phyloP scores from a whole-genome alignment of 768 basidiomycete species.

The Phylloporus arenicola region DNA sequence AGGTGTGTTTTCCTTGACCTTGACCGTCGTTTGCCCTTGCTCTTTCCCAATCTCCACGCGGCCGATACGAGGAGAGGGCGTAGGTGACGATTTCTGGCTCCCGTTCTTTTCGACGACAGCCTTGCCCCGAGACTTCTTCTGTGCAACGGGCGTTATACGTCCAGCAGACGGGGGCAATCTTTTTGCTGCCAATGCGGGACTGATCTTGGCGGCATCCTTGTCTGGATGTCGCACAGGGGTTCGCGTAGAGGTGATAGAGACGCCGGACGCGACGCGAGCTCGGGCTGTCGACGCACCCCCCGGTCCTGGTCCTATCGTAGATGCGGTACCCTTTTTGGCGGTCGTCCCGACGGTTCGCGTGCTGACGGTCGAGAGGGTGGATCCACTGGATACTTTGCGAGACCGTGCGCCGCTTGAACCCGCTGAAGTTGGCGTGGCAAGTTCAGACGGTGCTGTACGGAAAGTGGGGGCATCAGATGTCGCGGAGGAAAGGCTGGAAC shows the following conservation, averaged over 20 bases:
- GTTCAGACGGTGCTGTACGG: constrained; percentile 28
- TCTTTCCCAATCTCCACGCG: constrained; percentile 18
- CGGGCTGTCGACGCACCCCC: constrained; percentile 9
- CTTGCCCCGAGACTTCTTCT: constrained; percentile 16
- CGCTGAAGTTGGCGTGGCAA: constrained; percentile 26
- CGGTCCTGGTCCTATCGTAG: constrained; percentile 5
- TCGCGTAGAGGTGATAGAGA: constrained; percentile 24
- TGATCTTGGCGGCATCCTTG: constrained; percentile 18
- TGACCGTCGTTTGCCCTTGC: constrained; percentile 36
- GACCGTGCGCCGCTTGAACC: constrained; percentile 22
- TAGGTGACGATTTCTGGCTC: constrained; percentile 9
- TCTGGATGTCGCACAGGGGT: constrained; percentile 21
- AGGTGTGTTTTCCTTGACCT: constrained; percentile 15
- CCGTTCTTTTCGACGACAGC: constrained; percentile 12
- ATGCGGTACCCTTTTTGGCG: constrained; percentile 8
- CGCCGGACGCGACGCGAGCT: constrained; percentile 24
- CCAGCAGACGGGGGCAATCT: constrained; percentile 18
- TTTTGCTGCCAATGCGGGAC: constrained; percentile 17
- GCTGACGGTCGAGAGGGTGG: constrained; percentile 28
- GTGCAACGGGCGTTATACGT: constrained; percentile 19
- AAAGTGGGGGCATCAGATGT: constrained; percentile 27
- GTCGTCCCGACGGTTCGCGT: constrained; percentile 29
- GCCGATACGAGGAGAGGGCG: constrained; percentile 14
- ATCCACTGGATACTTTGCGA: constrained; percentile 27
- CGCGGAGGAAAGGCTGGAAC: constrained; percentile 27